Conservation (phyloP, 2,329 filamentous ascomycete genomes). For the Talaromyces pinophilus region DNA sequence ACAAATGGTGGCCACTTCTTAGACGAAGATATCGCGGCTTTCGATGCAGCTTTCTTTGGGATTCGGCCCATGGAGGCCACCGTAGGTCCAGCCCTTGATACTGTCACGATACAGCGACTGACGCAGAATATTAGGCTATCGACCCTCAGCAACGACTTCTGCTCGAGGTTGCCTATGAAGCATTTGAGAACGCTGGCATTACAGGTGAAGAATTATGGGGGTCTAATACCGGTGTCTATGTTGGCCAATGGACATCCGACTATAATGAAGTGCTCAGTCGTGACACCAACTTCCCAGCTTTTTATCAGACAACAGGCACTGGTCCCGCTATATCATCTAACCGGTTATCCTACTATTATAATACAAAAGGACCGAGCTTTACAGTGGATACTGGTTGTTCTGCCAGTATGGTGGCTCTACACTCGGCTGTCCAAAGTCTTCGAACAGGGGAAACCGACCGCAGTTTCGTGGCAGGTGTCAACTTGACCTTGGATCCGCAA, state of each 20-base stretch:
- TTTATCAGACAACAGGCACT: conserved; percentile 66
- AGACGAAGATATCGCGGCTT: neutral
- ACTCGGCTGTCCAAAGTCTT: conserved; percentile 26
- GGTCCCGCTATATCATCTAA: conserved; percentile 61
- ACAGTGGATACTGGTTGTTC: conserved; percentile 53
- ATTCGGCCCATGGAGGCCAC: conserved; percentile 2
- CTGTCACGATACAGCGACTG: neutral
- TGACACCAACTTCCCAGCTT: conserved; percentile 34
- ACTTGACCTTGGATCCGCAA: conserved; percentile 24
- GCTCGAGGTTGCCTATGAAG: conserved; percentile 42
- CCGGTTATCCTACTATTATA: conserved; percentile 55
- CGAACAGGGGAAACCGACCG: neutral
- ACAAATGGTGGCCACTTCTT: neutral
- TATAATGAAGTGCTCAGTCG: conserved; percentile 26
- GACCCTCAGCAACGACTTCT: conserved; percentile 27
- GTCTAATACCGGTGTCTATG: conserved; percentile 31
- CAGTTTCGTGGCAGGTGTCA: neutral
- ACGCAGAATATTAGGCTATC: conserved; percentile 2
- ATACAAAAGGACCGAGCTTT: conserved; percentile 43
- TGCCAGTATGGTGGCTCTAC: conserved; percentile 42
- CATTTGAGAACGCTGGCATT: conserved; percentile 29
- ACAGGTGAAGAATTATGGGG: conserved; percentile 28
- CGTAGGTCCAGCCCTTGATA: neutral
- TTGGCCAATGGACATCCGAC: conserved; percentile 30
- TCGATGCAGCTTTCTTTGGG: conserved; percentile 27